Base-by-base conservation (phyloP, 179 eudicot species). In the Amaranthus tricolor region DNA sequence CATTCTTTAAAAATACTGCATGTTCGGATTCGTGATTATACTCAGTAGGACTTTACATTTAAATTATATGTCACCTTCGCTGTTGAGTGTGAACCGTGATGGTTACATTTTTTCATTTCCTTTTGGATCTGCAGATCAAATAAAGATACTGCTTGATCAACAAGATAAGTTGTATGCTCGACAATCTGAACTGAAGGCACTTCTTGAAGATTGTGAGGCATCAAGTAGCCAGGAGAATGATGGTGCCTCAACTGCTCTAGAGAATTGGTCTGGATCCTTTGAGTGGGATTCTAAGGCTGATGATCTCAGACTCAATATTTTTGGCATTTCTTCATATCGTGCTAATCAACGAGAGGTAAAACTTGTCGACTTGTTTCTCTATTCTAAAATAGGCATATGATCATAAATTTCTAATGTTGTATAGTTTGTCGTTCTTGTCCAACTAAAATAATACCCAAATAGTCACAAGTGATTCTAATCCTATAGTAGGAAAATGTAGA, bases 291-390 rank as follows among this genome's bases (percentile, higher is more conserved):
- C 91, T 73, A 82, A 77, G 77, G 99, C 94, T 77, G 91, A 86
- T 71, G 97, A 95, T 85, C 63, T 87, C 54, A 86, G 91, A 66
- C 87, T 95, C 72, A 95, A 95, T 74, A 82, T 93, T 51, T 95
- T 91, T 79, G 97, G 99, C 76, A 89, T 95, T 73, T 78, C 97
- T 60, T 77, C 85, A 8, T 95, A 91, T 72, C 99, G 98, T 48
- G 91, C 95, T 59, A 93, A 95, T 82, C 99, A 95, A 80, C 88
- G 90, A 17, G 99, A 95, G 97, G 99, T 94, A 57, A 79, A 82
- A 53, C 44, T 57, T 70, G 20, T 78, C 45, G 67, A 73, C 54
- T 52, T 59, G 58, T 24, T 71, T 78, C 45, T 69, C 16, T 66
- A 53, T 44, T 78, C 45, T 65, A 13, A n/a, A 64, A n/a, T 48